These are phyloP conservation scores for Malassezia caprae DNA, from an alignment of 1,284 basidiomycete species.

Conservation along the genomic window DNA sequence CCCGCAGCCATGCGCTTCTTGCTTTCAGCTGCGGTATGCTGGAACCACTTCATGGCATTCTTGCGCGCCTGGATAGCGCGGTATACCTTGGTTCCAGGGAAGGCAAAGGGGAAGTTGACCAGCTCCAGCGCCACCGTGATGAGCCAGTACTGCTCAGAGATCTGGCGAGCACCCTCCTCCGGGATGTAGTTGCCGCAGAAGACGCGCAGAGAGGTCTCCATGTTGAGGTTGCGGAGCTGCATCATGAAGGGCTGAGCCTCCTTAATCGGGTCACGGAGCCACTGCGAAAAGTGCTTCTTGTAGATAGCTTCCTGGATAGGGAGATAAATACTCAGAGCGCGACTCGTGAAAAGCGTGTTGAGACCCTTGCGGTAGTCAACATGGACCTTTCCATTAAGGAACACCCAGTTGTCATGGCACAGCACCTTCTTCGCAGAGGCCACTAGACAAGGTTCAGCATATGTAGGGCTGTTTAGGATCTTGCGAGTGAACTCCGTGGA, in stretches of 20 bases:
- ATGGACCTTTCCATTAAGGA: slow-evolving; percentile 84
- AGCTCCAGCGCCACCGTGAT: slow-evolving; percentile 91
- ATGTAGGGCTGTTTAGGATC: slow-evolving; percentile 46
- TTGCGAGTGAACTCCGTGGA: slow-evolving; percentile 45
- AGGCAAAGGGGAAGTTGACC: slow-evolving; percentile 86
- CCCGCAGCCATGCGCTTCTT: slow-evolving; percentile 77
- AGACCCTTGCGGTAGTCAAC: slow-evolving; percentile 86
- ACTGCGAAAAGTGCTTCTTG: slow-evolving; percentile 60
- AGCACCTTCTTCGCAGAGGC: slow-evolving; percentile 83
- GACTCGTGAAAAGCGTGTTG: slow-evolving; percentile 82
- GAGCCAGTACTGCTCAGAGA: slow-evolving; percentile 88
- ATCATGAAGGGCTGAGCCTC: slow-evolving; percentile 60
- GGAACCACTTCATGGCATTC: slow-evolving; percentile 71
- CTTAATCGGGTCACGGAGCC: slow-evolving; percentile 41
- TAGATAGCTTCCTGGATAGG: slow-evolving; percentile 76
- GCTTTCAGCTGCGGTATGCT: slow-evolving; percentile 65
- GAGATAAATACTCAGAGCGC: slow-evolving; percentile 64
- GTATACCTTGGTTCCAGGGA: slow-evolving; percentile 80
- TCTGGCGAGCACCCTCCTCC: slow-evolving; percentile 65
- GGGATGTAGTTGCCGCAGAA: slow-evolving; percentile 88
- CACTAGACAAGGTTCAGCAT: slow-evolving; percentile 67
- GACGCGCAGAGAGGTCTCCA: slow-evolving; percentile 90
- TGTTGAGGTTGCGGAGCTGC: slow-evolving; percentile 82
- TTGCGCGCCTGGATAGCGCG: slow-evolving; percentile 88
- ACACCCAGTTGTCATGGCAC: slow-evolving; percentile 90